Conservation (phyloP, 2,329 filamentous ascomycete species). For the Davidsoniella neocaledoniae region DNA sequence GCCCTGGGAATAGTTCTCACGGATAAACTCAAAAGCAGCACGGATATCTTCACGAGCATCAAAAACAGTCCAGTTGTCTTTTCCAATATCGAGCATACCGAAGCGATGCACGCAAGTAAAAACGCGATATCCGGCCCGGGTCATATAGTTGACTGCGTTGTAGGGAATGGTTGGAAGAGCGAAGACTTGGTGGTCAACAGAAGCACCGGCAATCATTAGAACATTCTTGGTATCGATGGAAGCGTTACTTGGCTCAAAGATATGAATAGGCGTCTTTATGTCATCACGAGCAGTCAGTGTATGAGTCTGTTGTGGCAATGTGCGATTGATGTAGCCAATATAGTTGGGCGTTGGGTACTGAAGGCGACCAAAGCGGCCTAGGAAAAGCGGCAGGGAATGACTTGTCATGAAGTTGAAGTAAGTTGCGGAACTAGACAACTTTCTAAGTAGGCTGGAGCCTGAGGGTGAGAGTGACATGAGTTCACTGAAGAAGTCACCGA, state of each 20-base stretch:
- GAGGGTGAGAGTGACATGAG: constrained; percentile 35
- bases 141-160: constrained; percentile 48
- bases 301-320: constrained; percentile 25
- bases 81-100: constrained; percentile 32
- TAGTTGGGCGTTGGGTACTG: constrained; percentile 34
- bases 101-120: constrained; percentile 43
- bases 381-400: constrained; percentile 32
- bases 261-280: constrained; percentile 34
- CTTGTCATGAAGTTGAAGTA: constrained; percentile 39
- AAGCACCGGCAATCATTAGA: constrained; percentile 44
- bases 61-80: constrained; percentile 39
- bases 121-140: constrained; percentile 40
- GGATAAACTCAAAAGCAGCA: constrained; percentile 37
- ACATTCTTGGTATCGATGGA: constrained; percentile 29
- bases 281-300: constrained; percentile 35
- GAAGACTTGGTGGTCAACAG: constrained; percentile 47
- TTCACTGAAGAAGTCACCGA: constrained; percentile 37
- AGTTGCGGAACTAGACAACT: constrained; percentile 26
- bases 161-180: constrained; percentile 45
- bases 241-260: constrained; percentile 35
- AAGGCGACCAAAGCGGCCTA: constrained; percentile 37
- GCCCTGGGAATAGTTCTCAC: constrained; percentile 20
- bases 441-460: constrained; percentile 28
- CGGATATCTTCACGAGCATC: constrained; percentile 42
- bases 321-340: constrained; percentile 36